Conservation (phyloP, 129 eudicot genomes). For the Daucus carota region DH1_v3.0 NC_030388.2:3248501-3249000, state of each 20-base stretch:
- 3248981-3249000: conserved; percentile 91
- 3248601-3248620: neutral
- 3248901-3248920: neutral
- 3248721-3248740: neutral
- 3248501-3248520: neutral
- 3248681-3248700: neutral
- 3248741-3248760: neutral
- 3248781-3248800: neutral
- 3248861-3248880: neutral
- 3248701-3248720: neutral
- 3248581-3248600: neutral
- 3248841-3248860: neutral
- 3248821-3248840: neutral
- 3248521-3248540: neutral
- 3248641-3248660: neutral
- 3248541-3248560: neutral
- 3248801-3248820: neutral
- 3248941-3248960: conserved; percentile 10
- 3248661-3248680: neutral
- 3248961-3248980: conserved; percentile 69
- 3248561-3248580: neutral
- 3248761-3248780: neutral
- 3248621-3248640: neutral
- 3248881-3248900: neutral
- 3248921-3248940: neutral